Base-by-base conservation (phyloP, 208 protist species). In the Leishmania tropica region DNA sequence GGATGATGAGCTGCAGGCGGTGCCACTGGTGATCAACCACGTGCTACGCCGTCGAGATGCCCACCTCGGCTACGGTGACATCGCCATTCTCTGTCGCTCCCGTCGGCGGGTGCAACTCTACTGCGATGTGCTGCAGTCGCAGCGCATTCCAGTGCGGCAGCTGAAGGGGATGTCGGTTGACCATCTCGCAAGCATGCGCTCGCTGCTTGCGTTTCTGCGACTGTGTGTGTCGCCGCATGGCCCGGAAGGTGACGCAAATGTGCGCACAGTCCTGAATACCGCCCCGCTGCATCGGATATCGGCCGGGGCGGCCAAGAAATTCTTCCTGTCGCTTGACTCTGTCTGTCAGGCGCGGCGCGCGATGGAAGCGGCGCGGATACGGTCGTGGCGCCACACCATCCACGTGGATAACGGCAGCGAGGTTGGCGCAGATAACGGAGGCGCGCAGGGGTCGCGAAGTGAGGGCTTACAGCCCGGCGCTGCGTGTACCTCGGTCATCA, bases 61-160 rank as follows among this genome's bases (percentile, higher is more conserved):
- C 4, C 51, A 65, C 8, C 58, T 93, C 58, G 37, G 67, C 24
- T 95, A 94, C 81, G 88, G 86, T 48, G 90, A 93, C 76, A 93
- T 97, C 64, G 94, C 92, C n/a, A 87, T 97, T 48, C 85, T 97
- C 19, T 97, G 94, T 73, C 94, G 94, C n/a, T 91, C 92, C 6
- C 87, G 89, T 19, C 76, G 84, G 1, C 83, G 85, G 6, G 94
- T 94, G 76, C 73, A 83, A 31, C 77, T 87, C 13, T 84, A 84
- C 56, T 70, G 86, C 37, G 72, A 87, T 19, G 48, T 89, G 7
- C 81, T 97, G 35, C 72, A 85, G n/a, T 48, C 80, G 3, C 74
- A 92, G 13, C 53, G 83, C 19, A 92, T 97, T 37, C 94, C 94
- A 3, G 87, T 92, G 28, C 60, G 75, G 48, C 86, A 93, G 72